These are phyloP conservation scores for Suillus subalutaceus DNA, from an alignment of 768 basidiomycete species.

Conservation along the genomic window DNA sequence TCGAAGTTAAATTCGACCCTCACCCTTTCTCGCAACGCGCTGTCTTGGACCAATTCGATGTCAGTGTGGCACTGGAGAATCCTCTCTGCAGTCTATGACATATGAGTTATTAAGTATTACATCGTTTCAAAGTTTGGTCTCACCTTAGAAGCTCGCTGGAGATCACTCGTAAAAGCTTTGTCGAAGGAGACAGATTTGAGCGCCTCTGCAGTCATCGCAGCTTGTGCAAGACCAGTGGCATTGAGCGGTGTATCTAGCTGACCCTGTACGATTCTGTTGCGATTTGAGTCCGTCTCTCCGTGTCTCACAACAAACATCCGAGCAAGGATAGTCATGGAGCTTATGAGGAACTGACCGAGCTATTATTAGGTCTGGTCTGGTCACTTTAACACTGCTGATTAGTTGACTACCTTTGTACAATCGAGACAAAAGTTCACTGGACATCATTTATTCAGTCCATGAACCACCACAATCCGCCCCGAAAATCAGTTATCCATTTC, in stretches of 20 bases:
- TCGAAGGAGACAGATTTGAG: conserved; percentile 59
- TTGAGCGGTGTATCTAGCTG: conserved; percentile 74
- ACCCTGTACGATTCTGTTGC: conserved; percentile 67
- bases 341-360: neutral
- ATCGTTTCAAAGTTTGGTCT: conserved; percentile 15
- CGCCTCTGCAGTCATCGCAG: conserved; percentile 53
- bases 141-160: conserved; percentile 69
- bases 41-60: conserved; percentile 44
- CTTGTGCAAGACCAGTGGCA: conserved; percentile 61
- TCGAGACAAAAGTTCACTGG: neutral
- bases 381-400: neutral
- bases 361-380: neutral
- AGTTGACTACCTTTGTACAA: conserved; percentile 1
- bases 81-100: conserved; percentile 61
- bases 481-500: neutral
- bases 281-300: conserved; percentile 77
- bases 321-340: conserved; percentile 30
- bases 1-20: conserved; percentile 20
- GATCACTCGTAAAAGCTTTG: conserved; percentile 70
- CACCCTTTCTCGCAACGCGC: conserved; percentile 68
- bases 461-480: neutral
- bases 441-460: neutral
- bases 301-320: conserved; percentile 73
- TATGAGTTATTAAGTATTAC: neutral
- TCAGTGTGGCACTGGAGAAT: conserved; percentile 59